Evolutionary conservation across 768 basidiomycete genomes (phyloP).

Genomic region (Tricholoma bakamatsutake): DNA sequence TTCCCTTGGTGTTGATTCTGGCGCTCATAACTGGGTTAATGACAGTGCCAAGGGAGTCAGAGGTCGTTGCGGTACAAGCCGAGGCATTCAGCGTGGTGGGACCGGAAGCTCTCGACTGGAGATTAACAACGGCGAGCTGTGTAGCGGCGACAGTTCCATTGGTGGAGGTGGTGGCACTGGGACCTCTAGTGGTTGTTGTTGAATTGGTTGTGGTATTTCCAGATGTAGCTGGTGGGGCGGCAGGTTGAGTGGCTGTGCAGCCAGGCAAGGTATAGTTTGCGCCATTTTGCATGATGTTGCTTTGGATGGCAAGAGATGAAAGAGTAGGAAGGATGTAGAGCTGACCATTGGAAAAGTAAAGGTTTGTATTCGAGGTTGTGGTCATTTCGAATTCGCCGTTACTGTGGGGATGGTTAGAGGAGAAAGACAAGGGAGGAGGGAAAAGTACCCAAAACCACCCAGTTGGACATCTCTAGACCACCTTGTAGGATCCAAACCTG

Average conservation of each 20-base stretch:
- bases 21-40: constrained; percentile 79
- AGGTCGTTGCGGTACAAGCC: constrained; percentile 35
- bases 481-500: constrained; percentile 38
- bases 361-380: constrained; percentile 52
- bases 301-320: constrained; percentile 52
- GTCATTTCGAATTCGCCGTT: constrained; percentile 81
- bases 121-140: not conserved
- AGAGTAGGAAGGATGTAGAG: constrained; percentile 83
- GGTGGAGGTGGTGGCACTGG: not conserved
- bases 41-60: constrained; percentile 29
- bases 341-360: constrained; percentile 58
- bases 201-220: not conserved
- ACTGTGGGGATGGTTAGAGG: constrained; percentile 22
- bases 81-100: constrained; percentile 14
- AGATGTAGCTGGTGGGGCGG: constrained; percentile 18
- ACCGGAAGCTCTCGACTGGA: not conserved
- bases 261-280: constrained; percentile 60
- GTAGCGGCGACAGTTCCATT: not conserved
- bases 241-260: constrained; percentile 40
- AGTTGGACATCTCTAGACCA: constrained; percentile 70
- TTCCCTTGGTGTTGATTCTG: constrained; percentile 62
- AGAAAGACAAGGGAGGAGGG: not conserved
- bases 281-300: constrained; percentile 43
- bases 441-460: constrained; percentile 64
- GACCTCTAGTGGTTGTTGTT: constrained; percentile 5